phyloP scores from a whole-genome alignment of 2,329 filamentous ascomycete species.

The Aspergillus phoenicis region DNA sequence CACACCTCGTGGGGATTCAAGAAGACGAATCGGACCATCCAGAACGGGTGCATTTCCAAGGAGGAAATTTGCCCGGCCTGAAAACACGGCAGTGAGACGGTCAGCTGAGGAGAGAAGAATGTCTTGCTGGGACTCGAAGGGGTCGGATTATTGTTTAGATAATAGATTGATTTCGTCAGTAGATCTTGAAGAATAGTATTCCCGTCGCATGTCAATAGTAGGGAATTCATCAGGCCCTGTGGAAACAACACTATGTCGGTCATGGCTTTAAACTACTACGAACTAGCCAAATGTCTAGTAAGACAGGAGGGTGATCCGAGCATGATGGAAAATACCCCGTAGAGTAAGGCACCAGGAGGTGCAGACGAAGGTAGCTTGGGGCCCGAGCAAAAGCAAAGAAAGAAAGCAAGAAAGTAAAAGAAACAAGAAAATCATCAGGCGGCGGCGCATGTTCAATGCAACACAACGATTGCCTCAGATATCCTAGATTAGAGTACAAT shows the following conservation, averaged over 20 bases:
- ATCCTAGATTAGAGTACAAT: background rate
- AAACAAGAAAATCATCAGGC: background rate
- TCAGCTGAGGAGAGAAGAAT: background rate
- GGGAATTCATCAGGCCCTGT: background rate
- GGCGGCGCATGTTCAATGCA: background rate
- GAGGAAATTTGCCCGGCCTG: background rate
- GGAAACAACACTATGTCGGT: no score
- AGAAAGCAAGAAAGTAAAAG: background rate
- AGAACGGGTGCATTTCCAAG: constrained; percentile 13
- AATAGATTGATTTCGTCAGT: background rate
- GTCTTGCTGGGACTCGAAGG: background rate
- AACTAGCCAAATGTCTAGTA: background rate
- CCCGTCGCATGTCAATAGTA: background rate
- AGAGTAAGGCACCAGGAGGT: background rate
- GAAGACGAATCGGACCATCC: constrained; percentile 14
- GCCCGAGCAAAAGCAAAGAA: no score
- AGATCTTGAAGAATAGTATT: background rate
- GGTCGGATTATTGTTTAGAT: background rate
- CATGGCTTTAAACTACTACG: no score
- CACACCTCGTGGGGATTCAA: constrained; percentile 18
- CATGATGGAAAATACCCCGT: background rate
- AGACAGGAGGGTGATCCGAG: background rate
- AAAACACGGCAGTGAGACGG: constrained; percentile 4
- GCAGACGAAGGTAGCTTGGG: background rate
- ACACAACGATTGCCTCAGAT: background rate